Percentiles rank a stretch among this genome's conserved stretches.
Evolutionary conservation across 2,329 filamentous ascomycete genomes (phyloP).

Genomic region (Alternaria consortialis): DNA sequence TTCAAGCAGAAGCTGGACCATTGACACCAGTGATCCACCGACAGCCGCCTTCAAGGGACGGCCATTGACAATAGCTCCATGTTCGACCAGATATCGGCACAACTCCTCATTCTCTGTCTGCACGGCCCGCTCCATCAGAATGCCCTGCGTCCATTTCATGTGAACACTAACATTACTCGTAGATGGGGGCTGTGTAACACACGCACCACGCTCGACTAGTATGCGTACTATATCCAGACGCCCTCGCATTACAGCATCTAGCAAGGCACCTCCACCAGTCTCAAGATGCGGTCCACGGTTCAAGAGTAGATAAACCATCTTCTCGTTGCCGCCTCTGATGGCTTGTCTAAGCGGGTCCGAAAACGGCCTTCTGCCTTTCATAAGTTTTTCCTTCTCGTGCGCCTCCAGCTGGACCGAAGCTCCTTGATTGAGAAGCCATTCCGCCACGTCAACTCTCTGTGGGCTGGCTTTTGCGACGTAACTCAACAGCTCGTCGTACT

Average conservation of each 20-base stretch:
- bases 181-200: not conserved
- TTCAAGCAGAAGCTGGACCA: not conserved
- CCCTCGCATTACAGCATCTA: constrained; percentile 1
- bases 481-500: not conserved
- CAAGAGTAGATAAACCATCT: constrained; percentile 11
- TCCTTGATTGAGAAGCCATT: constrained; percentile 1
- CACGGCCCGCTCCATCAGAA: not conserved
- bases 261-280: not conserved
- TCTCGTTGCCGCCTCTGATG: constrained; percentile 11
- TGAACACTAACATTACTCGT: not conserved
- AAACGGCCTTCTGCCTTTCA: not conserved
- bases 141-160: not conserved
- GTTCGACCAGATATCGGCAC: not conserved
- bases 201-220: constrained; percentile 8
- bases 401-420: not conserved
- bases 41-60: not conserved
- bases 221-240: constrained; percentile 16
- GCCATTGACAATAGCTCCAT: not conserved
- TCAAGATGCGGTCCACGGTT: constrained; percentile 5
- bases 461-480: not conserved
- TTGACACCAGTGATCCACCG: not conserved
- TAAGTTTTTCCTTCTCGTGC: too few relatives aligned
- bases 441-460: constrained; percentile 9
- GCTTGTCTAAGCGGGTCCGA: constrained; percentile 4
- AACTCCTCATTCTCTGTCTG: not conserved